Evolutionary conservation across 2,329 filamentous ascomycete genomes (phyloP).

Genomic region (Aspergillus sp.): DNA sequence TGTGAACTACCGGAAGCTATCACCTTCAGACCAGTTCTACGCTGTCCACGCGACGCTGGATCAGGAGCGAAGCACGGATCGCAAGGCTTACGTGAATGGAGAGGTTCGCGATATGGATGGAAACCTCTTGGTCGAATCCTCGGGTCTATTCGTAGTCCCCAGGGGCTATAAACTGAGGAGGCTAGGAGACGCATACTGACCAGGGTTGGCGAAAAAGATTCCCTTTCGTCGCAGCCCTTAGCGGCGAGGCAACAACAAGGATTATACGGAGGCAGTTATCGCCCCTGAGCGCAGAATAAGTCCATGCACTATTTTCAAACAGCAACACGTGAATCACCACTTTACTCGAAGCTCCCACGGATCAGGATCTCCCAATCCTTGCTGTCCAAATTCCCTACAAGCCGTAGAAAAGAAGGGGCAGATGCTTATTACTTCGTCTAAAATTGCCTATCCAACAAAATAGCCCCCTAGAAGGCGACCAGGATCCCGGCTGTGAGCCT

Average conservation of each 20-base stretch:
- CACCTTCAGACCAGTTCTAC: conserved; percentile 66
- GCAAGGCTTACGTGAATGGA: conserved; percentile 43
- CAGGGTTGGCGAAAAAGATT: not conserved
- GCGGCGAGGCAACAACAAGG: too few relatives aligned
- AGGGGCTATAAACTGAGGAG: conserved; percentile 50
- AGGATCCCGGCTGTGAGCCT: not conserved
- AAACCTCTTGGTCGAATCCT: conserved; percentile 61
- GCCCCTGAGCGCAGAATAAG: not conserved
- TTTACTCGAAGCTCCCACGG: not conserved
- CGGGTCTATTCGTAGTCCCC: conserved; percentile 63
- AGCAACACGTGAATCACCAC: not conserved
- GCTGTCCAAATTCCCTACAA: not conserved
- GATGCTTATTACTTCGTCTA: not conserved
- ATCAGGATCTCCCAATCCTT: not conserved
- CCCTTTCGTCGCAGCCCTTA: not conserved
- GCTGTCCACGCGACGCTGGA: conserved; percentile 57
- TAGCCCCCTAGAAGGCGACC: not conserved
- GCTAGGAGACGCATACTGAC: conserved; percentile 46
- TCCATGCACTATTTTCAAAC: not conserved
- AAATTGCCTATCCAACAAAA: not conserved
- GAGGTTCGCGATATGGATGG: conserved; percentile 52
- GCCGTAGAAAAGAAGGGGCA: not conserved
- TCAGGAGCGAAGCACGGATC: conserved; percentile 41
- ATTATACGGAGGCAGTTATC: not conserved
- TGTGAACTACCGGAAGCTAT: conserved; percentile 66